Percentiles rank a stretch among this genome's conserved stretches.
phyloP scores from a whole-genome alignment of 2,329 filamentous ascomycete species.

The Aphanocladium album region DNA sequence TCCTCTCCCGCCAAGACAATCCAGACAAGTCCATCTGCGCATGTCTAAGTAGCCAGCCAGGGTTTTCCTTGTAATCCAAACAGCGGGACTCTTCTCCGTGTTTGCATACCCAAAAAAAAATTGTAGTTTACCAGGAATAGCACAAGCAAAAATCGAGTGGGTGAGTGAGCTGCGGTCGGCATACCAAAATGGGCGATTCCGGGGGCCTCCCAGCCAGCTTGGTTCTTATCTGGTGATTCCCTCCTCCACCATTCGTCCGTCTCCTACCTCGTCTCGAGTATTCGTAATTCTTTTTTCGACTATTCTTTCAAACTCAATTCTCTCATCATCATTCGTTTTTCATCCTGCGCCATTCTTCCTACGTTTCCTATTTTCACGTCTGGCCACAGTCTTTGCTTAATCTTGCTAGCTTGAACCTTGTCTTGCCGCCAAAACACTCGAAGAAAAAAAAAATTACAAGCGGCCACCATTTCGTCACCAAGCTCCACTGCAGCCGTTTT shows the following conservation, averaged over 20 bases:
- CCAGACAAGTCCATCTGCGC: neutral
- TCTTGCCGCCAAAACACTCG: neutral
- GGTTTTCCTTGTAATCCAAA: no score
- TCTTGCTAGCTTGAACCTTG: neutral
- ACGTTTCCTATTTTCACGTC: neutral
- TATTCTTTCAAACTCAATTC: neutral
- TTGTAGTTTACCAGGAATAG: neutral
- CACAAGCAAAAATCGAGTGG: neutral
- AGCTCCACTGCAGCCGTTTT: conserved; percentile 9
- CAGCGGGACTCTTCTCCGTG: no score
- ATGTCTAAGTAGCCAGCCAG: no score
- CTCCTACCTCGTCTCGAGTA: neutral
- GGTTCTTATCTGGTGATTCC: no score
- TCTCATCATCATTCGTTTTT: neutral
- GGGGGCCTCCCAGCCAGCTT: neutral
- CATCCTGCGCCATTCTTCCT: neutral
- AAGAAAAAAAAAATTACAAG: neutral
- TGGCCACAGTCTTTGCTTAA: neutral
- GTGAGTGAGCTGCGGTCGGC: neutral
- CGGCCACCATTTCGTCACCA: conserved; percentile 5
- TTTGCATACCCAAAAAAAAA: no score
- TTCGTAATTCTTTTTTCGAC: neutral
- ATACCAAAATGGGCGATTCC: conserved; percentile 1
- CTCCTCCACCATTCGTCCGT: no score
- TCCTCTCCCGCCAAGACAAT: neutral